Conservation (phyloP, 108 stramenopile genomes). For the Chaetoceros tenuissimus region DNA sequence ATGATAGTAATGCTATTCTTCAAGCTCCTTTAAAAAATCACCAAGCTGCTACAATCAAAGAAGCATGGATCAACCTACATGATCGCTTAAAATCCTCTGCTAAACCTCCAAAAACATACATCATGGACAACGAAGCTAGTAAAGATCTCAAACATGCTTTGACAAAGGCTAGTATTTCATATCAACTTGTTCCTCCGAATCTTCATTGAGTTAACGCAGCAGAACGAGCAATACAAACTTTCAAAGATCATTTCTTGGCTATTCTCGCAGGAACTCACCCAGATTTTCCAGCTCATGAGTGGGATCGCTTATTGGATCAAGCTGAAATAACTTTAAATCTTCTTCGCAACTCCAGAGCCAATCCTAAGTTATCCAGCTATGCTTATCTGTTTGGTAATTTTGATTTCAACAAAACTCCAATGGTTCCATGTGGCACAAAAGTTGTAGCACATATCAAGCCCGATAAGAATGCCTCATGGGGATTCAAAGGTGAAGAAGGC, state of each 20-base stretch:
- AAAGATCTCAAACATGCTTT: conserved; percentile 6
- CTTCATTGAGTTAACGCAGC: conserved; percentile 15
- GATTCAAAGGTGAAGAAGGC: conserved; percentile 16
- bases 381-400: no score
- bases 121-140: conserved; percentile 11
- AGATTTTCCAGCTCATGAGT: conserved; percentile 5
- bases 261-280: background rate
- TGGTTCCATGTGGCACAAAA: conserved; percentile 7
- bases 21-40: conserved; percentile 9
- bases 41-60: background rate
- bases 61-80: conserved; percentile 1
- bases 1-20: conserved; percentile 24
- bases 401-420: conserved; percentile 4
- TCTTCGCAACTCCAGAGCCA: background rate
- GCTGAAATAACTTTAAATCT: conserved; percentile 7
- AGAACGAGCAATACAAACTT: conserved; percentile 23
- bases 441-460: no score
- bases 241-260: conserved; percentile 18
- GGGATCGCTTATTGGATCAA: conserved; percentile 13
- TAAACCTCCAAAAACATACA: conserved; percentile 4
- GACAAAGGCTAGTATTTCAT: background rate
- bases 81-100: background rate
- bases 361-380: conserved; percentile 1
- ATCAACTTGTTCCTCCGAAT: conserved; percentile 15
- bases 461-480: no score